phyloP scores from a whole-genome alignment of 2,329 filamentous ascomycete genomes.

The Stachybotrys chlorohalonatus region DNA sequence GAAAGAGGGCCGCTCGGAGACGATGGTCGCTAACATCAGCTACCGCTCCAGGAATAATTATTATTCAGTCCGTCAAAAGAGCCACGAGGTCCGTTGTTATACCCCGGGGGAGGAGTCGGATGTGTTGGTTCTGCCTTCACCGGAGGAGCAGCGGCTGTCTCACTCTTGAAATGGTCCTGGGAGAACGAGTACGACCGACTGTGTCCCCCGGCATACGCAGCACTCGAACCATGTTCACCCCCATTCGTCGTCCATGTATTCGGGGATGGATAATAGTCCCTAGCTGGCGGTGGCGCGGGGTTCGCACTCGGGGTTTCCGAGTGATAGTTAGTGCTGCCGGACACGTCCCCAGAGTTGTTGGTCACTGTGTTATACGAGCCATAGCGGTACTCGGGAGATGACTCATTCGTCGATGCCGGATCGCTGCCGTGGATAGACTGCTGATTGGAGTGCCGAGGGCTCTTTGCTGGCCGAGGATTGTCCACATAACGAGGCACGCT shows the following conservation, averaged over 20 bases:
- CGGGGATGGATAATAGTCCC: slow-evolving; percentile 46
- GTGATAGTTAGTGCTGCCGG: slow-evolving; percentile 17
- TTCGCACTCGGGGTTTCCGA: slow-evolving; percentile 18
- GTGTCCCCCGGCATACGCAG: slow-evolving; percentile 36
- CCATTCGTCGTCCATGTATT: slow-evolving; percentile 43
- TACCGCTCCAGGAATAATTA: slow-evolving; percentile 50
- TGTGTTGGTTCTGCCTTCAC: slow-evolving; percentile 26
- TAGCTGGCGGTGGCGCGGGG: slow-evolving; percentile 15
- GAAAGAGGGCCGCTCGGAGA: not conserved
- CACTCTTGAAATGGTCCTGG: slow-evolving; percentile 36
- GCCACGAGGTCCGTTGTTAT: slow-evolving; percentile 27
- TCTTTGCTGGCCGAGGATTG: slow-evolving; percentile 46
- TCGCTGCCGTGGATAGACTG: slow-evolving; percentile 42
- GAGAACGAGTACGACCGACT: slow-evolving; percentile 39
- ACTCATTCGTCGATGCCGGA: slow-evolving; percentile 39
- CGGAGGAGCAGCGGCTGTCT: slow-evolving; percentile 14
- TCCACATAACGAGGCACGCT: slow-evolving; percentile 51
- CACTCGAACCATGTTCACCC: slow-evolving; percentile 33
- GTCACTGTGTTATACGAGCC: slow-evolving; percentile 29
- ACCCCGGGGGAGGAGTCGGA: slow-evolving; percentile 29
- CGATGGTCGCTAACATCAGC: slow-evolving; percentile 15
- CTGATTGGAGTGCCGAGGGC: slow-evolving; percentile 44
- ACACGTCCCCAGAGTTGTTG: slow-evolving; percentile 19
- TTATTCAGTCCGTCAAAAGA: slow-evolving; percentile 42
- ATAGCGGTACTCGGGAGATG: slow-evolving; percentile 48